Conservation (phyloP, 2,329 filamentous ascomycete genomes). For the Clonostachys rhizophaga region DNA sequence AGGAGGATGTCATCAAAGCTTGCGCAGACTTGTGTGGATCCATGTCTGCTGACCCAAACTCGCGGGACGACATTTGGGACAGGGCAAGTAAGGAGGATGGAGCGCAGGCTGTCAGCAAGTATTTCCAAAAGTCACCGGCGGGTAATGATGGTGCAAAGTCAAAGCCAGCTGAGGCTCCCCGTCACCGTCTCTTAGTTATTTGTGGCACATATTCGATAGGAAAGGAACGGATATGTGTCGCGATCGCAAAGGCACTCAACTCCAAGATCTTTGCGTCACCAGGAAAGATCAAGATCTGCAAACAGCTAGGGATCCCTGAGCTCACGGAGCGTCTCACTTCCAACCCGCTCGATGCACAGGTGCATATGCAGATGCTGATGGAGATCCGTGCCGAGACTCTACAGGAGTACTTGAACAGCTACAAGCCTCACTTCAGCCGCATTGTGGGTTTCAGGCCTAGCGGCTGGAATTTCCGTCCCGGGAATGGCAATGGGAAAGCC, state of each 20-base stretch:
- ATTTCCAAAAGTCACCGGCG: conserved; percentile 34
- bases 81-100: conserved; percentile 32
- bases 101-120: conserved; percentile 44
- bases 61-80: conserved; percentile 41
- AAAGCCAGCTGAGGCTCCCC: conserved; percentile 11
- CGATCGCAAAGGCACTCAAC: conserved; percentile 79
- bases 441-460: conserved; percentile 89
- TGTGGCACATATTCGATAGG: conserved; percentile 98
- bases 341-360: conserved; percentile 79
- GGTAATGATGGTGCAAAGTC: conserved; percentile 21
- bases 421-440: conserved; percentile 77
- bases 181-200: conserved; percentile 74
- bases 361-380: conserved; percentile 96
- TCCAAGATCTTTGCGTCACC: conserved; percentile 88
- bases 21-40: conserved; percentile 85
- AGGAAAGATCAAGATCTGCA: conserved; percentile 78
- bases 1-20: conserved; percentile 80
- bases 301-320: conserved; percentile 80
- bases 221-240: conserved; percentile 92
- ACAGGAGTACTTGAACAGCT: conserved; percentile 78
- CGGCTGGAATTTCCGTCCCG: conserved; percentile 88
- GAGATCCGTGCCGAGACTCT: conserved; percentile 90
- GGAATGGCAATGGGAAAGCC: conserved; percentile 42
- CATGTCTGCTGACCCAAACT: conserved; percentile 60
- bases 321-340: conserved; percentile 72